Evolutionary conservation across 2,329 filamentous ascomycete species (phyloP).

Genomic region (Trichoderma aggressivum): DNA sequence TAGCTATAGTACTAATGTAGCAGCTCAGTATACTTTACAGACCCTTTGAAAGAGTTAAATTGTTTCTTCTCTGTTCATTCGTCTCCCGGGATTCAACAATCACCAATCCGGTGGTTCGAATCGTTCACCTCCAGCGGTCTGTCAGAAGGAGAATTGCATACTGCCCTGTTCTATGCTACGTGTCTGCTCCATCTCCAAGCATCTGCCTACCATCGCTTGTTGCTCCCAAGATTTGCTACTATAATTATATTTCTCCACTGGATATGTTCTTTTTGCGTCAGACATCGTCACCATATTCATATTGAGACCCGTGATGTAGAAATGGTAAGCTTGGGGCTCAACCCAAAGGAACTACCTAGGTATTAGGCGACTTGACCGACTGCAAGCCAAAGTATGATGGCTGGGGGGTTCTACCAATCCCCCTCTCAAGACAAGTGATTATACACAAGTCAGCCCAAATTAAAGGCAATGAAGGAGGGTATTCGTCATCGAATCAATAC

Average conservation of each 20-base stretch:
- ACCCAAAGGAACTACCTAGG: too few species aligned
- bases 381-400: background rate
- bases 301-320: background rate
- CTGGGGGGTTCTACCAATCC: too few species aligned
- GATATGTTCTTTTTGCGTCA: background rate
- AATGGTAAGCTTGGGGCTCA: background rate
- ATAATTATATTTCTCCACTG: too few species aligned
- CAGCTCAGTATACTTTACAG: too few species aligned
- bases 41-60: too few species aligned
- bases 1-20: too few species aligned
- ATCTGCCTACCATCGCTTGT: too few species aligned
- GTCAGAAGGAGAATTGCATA: background rate
- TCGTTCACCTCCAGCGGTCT: background rate
- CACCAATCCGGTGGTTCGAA: background rate
- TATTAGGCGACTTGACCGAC: background rate
- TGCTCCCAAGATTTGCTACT: too few species aligned
- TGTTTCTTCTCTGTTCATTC: too few species aligned
- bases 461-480: background rate
- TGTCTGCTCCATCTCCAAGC: background rate
- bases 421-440: background rate
- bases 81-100: background rate
- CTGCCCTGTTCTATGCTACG: background rate
- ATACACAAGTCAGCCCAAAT: background rate
- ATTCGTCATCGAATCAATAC: background rate
- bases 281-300: background rate